Percentiles rank a stretch among this genome's conserved stretches.
phyloP scores from a whole-genome alignment of 2,329 filamentous ascomycete genomes.

The Colletotrichum echinochloae region DNA sequence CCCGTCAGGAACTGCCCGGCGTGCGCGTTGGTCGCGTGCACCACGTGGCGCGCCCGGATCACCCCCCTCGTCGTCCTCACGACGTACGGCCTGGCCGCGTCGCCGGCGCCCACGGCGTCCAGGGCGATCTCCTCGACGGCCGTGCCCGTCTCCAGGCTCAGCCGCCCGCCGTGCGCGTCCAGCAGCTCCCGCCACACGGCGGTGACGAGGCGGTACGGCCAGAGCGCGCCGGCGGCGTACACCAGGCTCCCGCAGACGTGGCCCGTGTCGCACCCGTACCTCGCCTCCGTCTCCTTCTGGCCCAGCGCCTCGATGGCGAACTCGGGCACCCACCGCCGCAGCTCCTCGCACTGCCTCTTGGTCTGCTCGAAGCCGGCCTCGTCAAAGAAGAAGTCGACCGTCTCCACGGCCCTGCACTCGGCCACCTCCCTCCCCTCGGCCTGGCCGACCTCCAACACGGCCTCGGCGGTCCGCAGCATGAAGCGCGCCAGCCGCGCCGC shows the following conservation, averaged over 20 bases:
- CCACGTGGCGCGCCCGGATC: slow-evolving; percentile 61
- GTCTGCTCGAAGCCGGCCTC: slow-evolving; percentile 50
- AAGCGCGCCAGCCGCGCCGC: slow-evolving; percentile 58
- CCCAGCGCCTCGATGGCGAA: slow-evolving; percentile 51
- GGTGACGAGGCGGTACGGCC: slow-evolving; percentile 63
- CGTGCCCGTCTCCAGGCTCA: slow-evolving; percentile 55
- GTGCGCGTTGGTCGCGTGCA: slow-evolving; percentile 70
- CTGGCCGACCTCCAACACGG: slow-evolving; percentile 54
- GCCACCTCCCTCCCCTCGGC: slow-evolving; percentile 48
- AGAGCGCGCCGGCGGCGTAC: slow-evolving; percentile 62
- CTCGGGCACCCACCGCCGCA: slow-evolving; percentile 55
- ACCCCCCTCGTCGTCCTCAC: slow-evolving; percentile 59
- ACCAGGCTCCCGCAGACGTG: slow-evolving; percentile 56
- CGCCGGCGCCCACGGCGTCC: slow-evolving; percentile 7
- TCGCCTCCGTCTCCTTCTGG: slow-evolving; percentile 49
- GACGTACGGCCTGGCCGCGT: slow-evolving; percentile 50
- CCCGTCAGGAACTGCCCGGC: slow-evolving; percentile 63
- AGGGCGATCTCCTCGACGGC: slow-evolving; percentile 47
- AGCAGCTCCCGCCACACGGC: slow-evolving; percentile 58
- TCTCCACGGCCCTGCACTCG: slow-evolving; percentile 59
- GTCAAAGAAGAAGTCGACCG: slow-evolving; percentile 60
- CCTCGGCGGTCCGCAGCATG: slow-evolving; percentile 56
- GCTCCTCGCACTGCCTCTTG: slow-evolving; percentile 48
- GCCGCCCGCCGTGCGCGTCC: slow-evolving; percentile 45
- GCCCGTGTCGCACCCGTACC: slow-evolving; percentile 51